phyloP scores from a whole-genome alignment of 441 rosid genomes.

The Omphalea diandra region DNA sequence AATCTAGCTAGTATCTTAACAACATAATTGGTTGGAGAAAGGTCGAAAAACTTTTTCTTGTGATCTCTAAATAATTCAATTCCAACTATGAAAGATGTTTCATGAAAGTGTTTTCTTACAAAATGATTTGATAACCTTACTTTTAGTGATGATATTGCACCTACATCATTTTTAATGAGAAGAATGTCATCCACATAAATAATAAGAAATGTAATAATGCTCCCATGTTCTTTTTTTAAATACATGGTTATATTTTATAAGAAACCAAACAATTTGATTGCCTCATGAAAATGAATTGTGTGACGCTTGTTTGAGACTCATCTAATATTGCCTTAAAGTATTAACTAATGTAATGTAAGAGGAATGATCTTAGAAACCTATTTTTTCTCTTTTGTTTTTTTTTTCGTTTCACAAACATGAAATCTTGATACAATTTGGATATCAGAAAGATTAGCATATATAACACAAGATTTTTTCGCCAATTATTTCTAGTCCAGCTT shows the following conservation, averaged over 20 bases:
- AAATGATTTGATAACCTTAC: background rate
- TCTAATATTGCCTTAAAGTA: background rate
- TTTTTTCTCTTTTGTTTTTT: too few species aligned
- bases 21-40: too few species aligned
- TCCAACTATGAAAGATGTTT: too few species aligned
- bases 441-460: too few species aligned
- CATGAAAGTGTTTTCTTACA: too few species aligned
- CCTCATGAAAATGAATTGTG: background rate
- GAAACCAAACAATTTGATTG: background rate
- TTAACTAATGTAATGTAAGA: background rate
- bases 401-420: too few species aligned
- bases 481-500: too few species aligned
- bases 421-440: too few species aligned
- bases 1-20: background rate
- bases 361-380: too few species aligned
- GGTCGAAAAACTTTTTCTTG: background rate
- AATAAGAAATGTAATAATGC: background rate
- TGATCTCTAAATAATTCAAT: too few species aligned
- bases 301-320: background rate
- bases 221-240: background rate
- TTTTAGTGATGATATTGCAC: background rate
- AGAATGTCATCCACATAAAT: background rate
- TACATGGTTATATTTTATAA: background rate
- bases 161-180: background rate
- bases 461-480: too few species aligned